Conservation (phyloP, 73 alveolate genomes). For the Paramecium tetraurelia region DNA sequence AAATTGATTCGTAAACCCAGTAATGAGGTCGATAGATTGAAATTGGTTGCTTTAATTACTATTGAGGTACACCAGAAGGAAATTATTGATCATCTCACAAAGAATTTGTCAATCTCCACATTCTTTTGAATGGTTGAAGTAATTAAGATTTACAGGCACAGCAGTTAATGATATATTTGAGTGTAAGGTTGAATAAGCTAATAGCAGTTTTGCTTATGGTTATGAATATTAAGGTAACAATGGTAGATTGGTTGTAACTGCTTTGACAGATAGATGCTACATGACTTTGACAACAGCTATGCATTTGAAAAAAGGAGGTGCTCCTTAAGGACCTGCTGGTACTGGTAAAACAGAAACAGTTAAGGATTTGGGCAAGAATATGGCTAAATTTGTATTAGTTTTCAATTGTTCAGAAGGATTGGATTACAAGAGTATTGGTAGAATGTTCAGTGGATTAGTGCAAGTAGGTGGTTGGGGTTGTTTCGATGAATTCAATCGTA, state of each 20-base stretch:
- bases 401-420: slow-evolving; percentile 99
- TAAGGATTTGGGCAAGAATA: slow-evolving; percentile 98
- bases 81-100: slow-evolving; percentile 77
- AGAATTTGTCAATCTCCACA: slow-evolving; percentile 67
- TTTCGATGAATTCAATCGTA: slow-evolving; percentile 99
- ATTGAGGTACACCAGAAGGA: slow-evolving; percentile 96
- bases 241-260: slow-evolving; percentile 99
- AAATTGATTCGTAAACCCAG: slow-evolving; percentile 64
- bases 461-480: slow-evolving; percentile 99
- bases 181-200: slow-evolving; percentile 89
- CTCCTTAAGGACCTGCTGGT: slow-evolving; percentile 99
- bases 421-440: slow-evolving; percentile 98
- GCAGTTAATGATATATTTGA: slow-evolving; percentile 76
- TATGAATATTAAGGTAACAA: slow-evolving; percentile 99
- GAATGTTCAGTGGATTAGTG: slow-evolving; percentile 99
- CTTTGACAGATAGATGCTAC: slow-evolving; percentile 99
- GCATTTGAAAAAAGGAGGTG: slow-evolving; percentile 99
- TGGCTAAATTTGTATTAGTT: slow-evolving; percentile 99
- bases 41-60: slow-evolving; percentile 92
- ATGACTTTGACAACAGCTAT: slow-evolving; percentile 96
- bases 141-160: slow-evolving; percentile 81
- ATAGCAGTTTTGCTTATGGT: slow-evolving; percentile 93
- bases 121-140: slow-evolving; percentile 94
- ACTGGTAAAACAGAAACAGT: slow-evolving; percentile 99
- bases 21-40: slow-evolving; percentile 71